A percentile compares a stretch with the other conserved stretches of the same genome.
phyloP scores from a whole-genome alignment of 768 basidiomycete genomes.

The Suillus tomentosus region DNA sequence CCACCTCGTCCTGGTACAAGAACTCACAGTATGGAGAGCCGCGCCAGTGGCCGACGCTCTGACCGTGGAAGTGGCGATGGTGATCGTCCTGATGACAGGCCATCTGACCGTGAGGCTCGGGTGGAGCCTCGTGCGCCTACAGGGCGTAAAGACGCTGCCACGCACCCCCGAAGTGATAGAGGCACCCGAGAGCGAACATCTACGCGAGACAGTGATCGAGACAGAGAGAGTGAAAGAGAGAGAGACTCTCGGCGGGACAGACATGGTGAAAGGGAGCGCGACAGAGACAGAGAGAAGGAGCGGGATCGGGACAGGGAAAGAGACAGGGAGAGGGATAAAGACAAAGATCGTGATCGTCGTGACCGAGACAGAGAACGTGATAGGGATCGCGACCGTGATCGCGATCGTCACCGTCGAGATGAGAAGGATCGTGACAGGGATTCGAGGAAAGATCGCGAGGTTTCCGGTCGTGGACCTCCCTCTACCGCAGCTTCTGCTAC shows the following conservation, averaged over 20 bases:
- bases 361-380: constrained; percentile 52
- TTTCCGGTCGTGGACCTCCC: constrained; percentile 36
- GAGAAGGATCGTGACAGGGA: constrained; percentile 69
- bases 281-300: constrained; percentile 48
- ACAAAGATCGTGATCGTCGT: constrained; percentile 40
- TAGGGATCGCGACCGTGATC: constrained; percentile 43
- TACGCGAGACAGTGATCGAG: constrained; percentile 35
- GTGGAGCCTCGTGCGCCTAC: constrained; percentile 46
- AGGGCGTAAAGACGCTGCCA: constrained; percentile 52
- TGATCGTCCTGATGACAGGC: constrained; percentile 52
- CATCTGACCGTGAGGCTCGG: constrained; percentile 51
- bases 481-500: constrained; percentile 31
- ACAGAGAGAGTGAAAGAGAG: constrained; percentile 49
- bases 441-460: constrained; percentile 61
- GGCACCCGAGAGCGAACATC: constrained; percentile 45
- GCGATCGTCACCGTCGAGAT: constrained; percentile 54
- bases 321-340: constrained; percentile 43
- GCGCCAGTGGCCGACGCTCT: constrained; percentile 65
- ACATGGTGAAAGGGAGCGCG: constrained; percentile 50
- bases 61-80: constrained; percentile 50
- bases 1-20: constrained; percentile 66
- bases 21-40: constrained; percentile 71
- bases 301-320: constrained; percentile 50
- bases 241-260: constrained; percentile 49
- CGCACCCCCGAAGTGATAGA: constrained; percentile 53